These are phyloP conservation scores for Graphilbum sp. DNA, from an alignment of 2,329 filamentous ascomycete genomes.

Conservation along the genomic window DNA sequence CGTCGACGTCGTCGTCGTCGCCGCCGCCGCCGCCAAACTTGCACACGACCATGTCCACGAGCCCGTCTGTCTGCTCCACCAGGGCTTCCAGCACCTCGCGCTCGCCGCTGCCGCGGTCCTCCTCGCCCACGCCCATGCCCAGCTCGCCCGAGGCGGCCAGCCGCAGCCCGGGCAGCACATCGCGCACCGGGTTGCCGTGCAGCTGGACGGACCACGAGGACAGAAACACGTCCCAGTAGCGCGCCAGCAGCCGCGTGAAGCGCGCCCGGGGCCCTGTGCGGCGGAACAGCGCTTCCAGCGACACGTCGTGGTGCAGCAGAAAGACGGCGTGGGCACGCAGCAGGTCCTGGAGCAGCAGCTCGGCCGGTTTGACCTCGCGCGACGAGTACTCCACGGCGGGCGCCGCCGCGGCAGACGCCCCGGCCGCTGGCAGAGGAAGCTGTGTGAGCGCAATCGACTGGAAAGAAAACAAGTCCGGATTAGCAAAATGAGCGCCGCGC, in stretches of 20 bases:
- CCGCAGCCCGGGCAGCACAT: constrained; percentile 70
- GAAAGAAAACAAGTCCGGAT: too few species aligned
- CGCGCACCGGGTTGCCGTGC: constrained; percentile 71
- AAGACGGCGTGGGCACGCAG: constrained; percentile 71
- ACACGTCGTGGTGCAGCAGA: constrained; percentile 69
- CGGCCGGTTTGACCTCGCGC: constrained; percentile 72
- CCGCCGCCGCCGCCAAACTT: constrained; percentile 45
- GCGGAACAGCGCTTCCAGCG: constrained; percentile 52
- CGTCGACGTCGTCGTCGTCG: not conserved
- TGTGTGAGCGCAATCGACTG: constrained; percentile 10
- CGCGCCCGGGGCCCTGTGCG: constrained; percentile 41
- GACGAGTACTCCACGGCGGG: constrained; percentile 63
- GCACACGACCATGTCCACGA: constrained; percentile 77
- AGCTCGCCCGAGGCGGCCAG: constrained; percentile 81
- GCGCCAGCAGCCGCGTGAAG: constrained; percentile 56
- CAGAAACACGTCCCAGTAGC: constrained; percentile 62
- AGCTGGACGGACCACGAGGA: constrained; percentile 78
- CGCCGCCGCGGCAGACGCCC: constrained; percentile 12
- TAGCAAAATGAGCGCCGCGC: too few species aligned
- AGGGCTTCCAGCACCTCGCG: constrained; percentile 87
- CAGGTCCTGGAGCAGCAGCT: constrained; percentile 64
- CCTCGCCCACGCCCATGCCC: constrained; percentile 86
- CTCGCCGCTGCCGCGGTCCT: constrained; percentile 87
- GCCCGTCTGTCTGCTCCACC: constrained; percentile 59
- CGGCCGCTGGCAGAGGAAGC: constrained; percentile 13